Evolutionary conservation across 108 stramenopile genomes (phyloP), one percentile per base, ranked within the genome.

Genomic region (Pseudonitzschia pungens): DNA sequence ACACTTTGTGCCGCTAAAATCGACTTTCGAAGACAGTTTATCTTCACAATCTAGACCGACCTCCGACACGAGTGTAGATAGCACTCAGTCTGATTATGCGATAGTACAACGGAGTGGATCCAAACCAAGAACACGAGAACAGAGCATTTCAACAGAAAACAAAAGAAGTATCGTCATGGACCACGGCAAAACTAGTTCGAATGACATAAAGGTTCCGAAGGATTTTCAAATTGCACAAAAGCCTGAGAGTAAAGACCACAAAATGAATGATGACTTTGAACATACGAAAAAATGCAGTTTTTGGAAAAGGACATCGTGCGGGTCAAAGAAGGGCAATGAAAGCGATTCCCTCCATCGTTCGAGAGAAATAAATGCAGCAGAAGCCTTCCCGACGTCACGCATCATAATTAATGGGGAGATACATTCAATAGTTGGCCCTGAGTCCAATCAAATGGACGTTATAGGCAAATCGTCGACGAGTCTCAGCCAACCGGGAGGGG

Each of bases 331-430:
- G 0, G 10, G 6, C n/a, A 4, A 15, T 43, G 43, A 59, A 29
- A 68, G 56, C 7, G 66, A 48, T 44, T 51, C 50, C 8, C 12
- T 59, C 48, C 26, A 50, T 52, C 75, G 68, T 31, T 69, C 62
- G 16, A 43, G 44, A 22, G 54, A 58, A 50, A 31, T 20, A 18
- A 42, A 68, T 48, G 27, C 45, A 43, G 55, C 41, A 43, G 52
- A 45, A 36, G 32, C 54, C 21, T 70, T 79, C 12, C 78, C 72
- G 22, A 26, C 73, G 11, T 41, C 78, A 16, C 32, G 73, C 18
- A 56, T 74, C 52, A 40, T 73, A 20, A 28, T 68, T 0, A 60
- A 79, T 42, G 45, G 41, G 12, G 53, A 74, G 20, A 31, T 24
- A 2, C 62, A 65, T 26, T 60, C 45, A 2, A 29, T 71, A 16